Evolutionary conservation across 169 alveolate species (phyloP), one percentile per base, ranked within the genome.

Genomic region (Neospora caninum): DNA sequence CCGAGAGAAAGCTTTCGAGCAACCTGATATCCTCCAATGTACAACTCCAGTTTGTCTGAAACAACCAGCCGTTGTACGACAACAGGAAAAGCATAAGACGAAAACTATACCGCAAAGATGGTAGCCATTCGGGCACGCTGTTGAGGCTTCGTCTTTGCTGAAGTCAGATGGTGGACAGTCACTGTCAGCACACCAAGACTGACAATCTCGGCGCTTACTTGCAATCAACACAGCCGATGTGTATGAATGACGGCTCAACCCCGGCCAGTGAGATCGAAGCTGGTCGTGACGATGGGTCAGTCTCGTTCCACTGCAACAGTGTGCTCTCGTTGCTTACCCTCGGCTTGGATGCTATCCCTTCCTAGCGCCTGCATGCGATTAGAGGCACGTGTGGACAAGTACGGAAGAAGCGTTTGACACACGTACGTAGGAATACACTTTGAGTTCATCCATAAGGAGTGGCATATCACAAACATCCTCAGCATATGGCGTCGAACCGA

Each of bases 161-260:
- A 41, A 58, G 36, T n/a, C 36, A 10, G 43, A 7, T 29, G 80
- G 34, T 67, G 64, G 31, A 94, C 95, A 64, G 69, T 43, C 38
- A 0, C 38, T 2, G 70, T 41, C 73, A 49, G 58, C 58, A 27
- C 29, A 42, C 36, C 39, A 31, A 7, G 39, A 92, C 78, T n/a
- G 36, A 39, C 54, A 39, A 39, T 25, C 69, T 29, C 36, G 38
- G 88, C 39, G 93, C 95, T 39, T 92, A 97, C 98, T 97, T 97
- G 97, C 98, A 97, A 95, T 97, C 96, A 88, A 96, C 96, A 96
- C 98, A 97, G 27, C 98, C 98, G 67, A 97, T 96, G 86, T 97
- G 96, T 31, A 97, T 91, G 93, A 95, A 97, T 34, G 98, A 97
- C 67, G 98, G 97, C 94, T 98, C 98, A 36, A 98, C 67, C 49